Percentiles rank a stretch among this genome's conserved stretches.
phyloP scores from a whole-genome alignment of 139 green algal genomes.

The Ettlia oleoabundans region DNA sequence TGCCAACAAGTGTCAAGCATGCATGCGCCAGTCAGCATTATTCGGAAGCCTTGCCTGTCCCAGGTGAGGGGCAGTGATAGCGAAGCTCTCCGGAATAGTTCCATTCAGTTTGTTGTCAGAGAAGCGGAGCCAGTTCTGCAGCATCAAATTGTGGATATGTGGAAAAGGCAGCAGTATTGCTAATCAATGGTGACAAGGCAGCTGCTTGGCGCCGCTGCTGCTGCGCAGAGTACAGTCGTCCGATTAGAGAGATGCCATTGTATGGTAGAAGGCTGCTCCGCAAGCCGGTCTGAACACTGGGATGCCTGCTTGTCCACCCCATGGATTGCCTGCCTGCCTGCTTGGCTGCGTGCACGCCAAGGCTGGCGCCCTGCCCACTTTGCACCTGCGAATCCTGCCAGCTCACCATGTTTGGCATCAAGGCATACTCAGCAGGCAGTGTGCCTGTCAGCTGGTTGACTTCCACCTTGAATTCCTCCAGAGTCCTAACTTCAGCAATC shows the following conservation, averaged over 20 bases:
- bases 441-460: slow-evolving; percentile 39
- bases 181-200: not conserved
- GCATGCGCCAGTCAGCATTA: too few species aligned
- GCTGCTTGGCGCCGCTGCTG: too few species aligned
- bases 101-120: not conserved
- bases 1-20: too few species aligned
- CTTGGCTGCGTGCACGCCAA: too few species aligned
- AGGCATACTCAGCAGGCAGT: slow-evolving; percentile 1
- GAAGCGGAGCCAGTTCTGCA: slow-evolving; percentile 13
- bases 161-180: too few species aligned
- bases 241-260: too few species aligned
- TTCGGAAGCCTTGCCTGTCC: not conserved
- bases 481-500: slow-evolving; percentile 22
- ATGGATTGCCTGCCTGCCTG: too few species aligned
- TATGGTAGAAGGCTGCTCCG: too few species aligned
- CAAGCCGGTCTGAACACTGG: too few species aligned
- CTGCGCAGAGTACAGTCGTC: too few species aligned
- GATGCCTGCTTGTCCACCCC: too few species aligned
- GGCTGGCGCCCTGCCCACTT: not conserved
- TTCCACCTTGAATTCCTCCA: slow-evolving; percentile 45
- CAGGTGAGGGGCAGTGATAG: not conserved
- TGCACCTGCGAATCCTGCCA: too few species aligned
- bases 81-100: not conserved
- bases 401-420: slow-evolving; percentile 9
- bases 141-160: not conserved